Conservation (phyloP, 2,329 filamentous ascomycete species). For the Xylaria sp. region DNA sequence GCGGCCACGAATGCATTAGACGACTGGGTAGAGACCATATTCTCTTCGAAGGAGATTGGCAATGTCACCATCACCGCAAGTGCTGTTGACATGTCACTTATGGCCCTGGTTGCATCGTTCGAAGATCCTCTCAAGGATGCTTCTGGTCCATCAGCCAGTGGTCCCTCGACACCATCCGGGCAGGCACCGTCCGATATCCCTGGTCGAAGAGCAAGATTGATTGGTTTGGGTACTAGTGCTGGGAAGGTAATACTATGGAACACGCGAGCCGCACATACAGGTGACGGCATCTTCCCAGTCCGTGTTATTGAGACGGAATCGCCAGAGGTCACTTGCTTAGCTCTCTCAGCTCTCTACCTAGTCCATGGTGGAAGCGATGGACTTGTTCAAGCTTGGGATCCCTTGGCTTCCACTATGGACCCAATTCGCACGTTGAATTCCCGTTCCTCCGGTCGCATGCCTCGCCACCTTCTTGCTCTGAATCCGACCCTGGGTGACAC, state of each 20-base stretch:
- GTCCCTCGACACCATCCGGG: constrained; percentile 59
- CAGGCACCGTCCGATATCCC: constrained; percentile 71
- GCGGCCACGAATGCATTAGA: constrained; percentile 53
- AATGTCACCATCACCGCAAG: constrained; percentile 73
- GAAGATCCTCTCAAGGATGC: constrained; percentile 81
- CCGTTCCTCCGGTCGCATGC: constrained; percentile 81
- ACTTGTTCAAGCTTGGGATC: constrained; percentile 95
- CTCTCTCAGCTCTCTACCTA: constrained; percentile 84
- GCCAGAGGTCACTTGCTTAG: constrained; percentile 84
- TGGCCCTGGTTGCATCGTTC: constrained; percentile 73
- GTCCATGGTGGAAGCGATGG: constrained; percentile 96
- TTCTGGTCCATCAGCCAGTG: constrained; percentile 55
- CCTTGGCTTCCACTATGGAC: constrained; percentile 79
- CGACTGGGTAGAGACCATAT: constrained; percentile 73
- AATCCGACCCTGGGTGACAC: constrained; percentile 71
- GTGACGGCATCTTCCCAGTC: constrained; percentile 74
- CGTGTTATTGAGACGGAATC: constrained; percentile 90
- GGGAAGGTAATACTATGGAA: constrained; percentile 89
- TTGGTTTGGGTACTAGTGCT: constrained; percentile 82
- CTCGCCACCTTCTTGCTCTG: constrained; percentile 71
- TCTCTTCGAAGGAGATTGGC: constrained; percentile 69
- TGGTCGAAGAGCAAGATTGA: constrained; percentile 81
- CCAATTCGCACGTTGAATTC: constrained; percentile 90
- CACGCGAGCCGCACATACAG: constrained; percentile 70
- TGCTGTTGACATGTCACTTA: constrained; percentile 78